Base-by-base conservation (phyloP, 768 basidiomycete species). In the Rhodotorula diobovata region DNA sequence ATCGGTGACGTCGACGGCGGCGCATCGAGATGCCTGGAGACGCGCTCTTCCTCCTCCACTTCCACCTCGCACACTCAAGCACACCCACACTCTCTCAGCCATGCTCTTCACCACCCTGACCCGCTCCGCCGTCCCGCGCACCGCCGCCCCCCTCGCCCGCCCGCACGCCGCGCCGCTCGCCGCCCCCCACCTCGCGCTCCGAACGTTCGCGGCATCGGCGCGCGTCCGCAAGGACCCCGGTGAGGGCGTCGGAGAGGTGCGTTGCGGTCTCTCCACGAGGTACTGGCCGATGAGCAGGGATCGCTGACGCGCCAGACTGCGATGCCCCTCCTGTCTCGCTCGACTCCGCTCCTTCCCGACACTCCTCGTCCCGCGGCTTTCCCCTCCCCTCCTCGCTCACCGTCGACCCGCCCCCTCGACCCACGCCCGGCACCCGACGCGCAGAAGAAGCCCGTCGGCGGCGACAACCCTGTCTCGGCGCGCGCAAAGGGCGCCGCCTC, bases 361-460 rank as follows among this genome's bases (percentile, higher is more conserved):
- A 5, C 45, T 46, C 45, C 46, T 48, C 46, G 46, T 35, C 20
- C 34, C 51, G 25, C 54, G 20, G 41, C 51, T 43, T 14, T 2
- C 35, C 14, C 32, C 20, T 7, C 21, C 62, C n/a, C 35, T 41
- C 51, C 14, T 6, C 28, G 23, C 37, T 23, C 7, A 48, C 32
- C n/a, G 7, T 28, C 48, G 21, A 4, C 35, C 7, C 46, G 35
- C 35, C 2, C 53, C 16, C 28, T 7, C 32, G 4, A 9, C 20
- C n/a, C 5, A 6, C 21, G 7, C 12, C 50, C n/a, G n/a, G n/a
- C n/a, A n/a, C n/a, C n/a, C n/a, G n/a, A 2, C 41, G 39, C 11
- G n/a, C 63, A 71, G 70, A 71, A 66, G 48, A 15, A 62, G 35
- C 12, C 51, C 20, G 51, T 70, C 46, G 35, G 46, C 30, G 63